Base-by-base conservation (phyloP, 202 grass and related monocot genomes). In the Eragrostis tef region DNA sequence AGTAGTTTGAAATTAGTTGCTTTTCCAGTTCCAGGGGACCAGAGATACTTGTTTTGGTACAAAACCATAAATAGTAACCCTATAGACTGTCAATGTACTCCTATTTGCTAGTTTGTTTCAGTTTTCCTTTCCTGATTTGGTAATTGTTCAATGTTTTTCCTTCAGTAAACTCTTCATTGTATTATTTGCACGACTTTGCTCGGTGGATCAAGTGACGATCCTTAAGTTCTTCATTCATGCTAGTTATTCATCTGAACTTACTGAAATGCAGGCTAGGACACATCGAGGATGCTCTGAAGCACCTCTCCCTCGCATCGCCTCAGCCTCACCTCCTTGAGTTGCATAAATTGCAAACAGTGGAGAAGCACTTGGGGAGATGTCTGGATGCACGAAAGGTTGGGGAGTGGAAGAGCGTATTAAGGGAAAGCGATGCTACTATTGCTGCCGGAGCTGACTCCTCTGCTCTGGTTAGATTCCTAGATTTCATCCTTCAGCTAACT, bases 381-480 rank as follows among this genome's bases (percentile, higher is more conserved):
- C 47, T 85, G 52, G 88, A 98, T 75, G 91, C 96, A 2, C 80
- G 92, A 6, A 98, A 89, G 48, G 69, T 59, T 66, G 85, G 88
- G 48, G 96, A 98, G 77, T 98, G 96, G 96, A 94, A 91, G 75
- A 93, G 73, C 34, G 73, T 77, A 11, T 68, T 95, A 13, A 85
- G 85, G 42, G 96, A 98, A 88, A 87, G 68, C 34, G 88, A 95
- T 81, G 86, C 88, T 51, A 89, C 92, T 42, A 90, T 98, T 52
- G 81, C 90, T 1, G 92, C 91, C 26, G 96, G 96, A 86, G 96
- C 92, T 15, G 93, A 98, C 43, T 91, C 92, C 73, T 98, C 96
- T 59, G 60, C 90, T 45, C 78, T 93, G 88, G 96, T 98, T 60
- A 73, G 68, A 53, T 71, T 58, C 71, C 49, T 64, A 75, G 67